phyloP scores from a whole-genome alignment of 352 stramenopile species.

The Phytophthora pisi region DNA sequence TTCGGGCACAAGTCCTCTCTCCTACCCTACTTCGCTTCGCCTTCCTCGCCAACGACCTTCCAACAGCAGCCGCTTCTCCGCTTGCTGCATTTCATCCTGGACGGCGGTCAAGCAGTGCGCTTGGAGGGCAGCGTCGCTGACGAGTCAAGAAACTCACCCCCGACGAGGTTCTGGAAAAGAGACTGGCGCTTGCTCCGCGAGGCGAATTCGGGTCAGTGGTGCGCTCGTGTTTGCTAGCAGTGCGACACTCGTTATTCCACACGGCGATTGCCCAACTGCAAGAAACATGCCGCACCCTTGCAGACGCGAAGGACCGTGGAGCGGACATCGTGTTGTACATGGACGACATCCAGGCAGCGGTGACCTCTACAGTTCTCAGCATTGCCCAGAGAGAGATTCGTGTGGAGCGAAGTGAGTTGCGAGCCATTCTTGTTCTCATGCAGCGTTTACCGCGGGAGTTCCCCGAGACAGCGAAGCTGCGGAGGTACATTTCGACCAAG shows the following conservation, averaged over 20 bases:
- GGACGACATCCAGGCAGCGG: not conserved
- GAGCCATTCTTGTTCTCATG: not conserved
- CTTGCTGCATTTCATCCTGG: constrained; percentile 4
- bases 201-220: not conserved
- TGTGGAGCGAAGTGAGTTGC: not conserved
- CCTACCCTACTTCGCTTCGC: too few species aligned
- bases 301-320: not conserved
- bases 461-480: not conserved
- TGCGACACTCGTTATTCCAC: not conserved
- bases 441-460: not conserved
- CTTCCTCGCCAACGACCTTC: not conserved
- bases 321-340: not conserved
- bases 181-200: not conserved
- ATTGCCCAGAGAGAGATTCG: not conserved
- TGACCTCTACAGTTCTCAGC: not conserved
- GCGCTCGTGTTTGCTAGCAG: not conserved
- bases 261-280: not conserved
- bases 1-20: not conserved
- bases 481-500: not conserved
- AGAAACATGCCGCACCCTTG: not conserved
- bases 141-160: not conserved
- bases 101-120: constrained; percentile 3
- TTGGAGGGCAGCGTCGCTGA: not conserved
- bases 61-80: not conserved
- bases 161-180: not conserved